Evolutionary conservation across 1,284 basidiomycete species (phyloP), one percentile per base, ranked within the genome.

Genomic region (Trichosporon ovoides): DNA sequence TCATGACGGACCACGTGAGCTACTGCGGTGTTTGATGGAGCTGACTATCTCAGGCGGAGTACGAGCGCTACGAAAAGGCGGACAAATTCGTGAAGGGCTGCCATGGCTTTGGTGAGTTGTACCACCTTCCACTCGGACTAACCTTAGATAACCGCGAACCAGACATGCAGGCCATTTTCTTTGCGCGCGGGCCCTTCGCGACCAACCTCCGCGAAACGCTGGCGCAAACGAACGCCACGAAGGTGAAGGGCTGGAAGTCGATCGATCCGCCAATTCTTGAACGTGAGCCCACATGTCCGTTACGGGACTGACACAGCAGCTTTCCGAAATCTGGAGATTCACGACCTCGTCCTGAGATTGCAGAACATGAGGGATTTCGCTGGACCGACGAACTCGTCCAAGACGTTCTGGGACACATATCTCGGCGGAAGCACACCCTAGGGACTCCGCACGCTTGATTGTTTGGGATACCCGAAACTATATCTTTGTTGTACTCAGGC

Each of bases 151-250:
- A 91, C 64, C 73, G 81, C 14, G 82, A 85, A 38, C 69, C 79
- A 10, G 81, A 87, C 3, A 95, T 95, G 92, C 85, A 86, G 56
- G 91, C 91, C 0, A 87, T 91, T 73, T 94, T 95, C 74, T 86
- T 94, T 61, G 89, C 89, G 6, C 20, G 37, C 14, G 61, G 61
- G 0, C 61, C 61, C 1, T 59, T 51, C 28, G 58, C 58, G 43
- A 31, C 43, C 7, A 22, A 24, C n/a, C 43, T 48, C 14, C 43
- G 43, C 14, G 51, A 50, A 33, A n/a, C 31, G 1, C 43, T 55
- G 34, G 34, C 50, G n/a, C 20, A 22, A 3, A 53, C 49, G 2
- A 87, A 89, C 68, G 58, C 13, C 19, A 43, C 12, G 4, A 35
- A 35, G n/a, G 37, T 10, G 10, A 35, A 43, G 3, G 58, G 54